A percentile compares a stretch with the other conserved stretches of the same genome.
Evolutionary conservation across 116 monocot genomes (phyloP).

Genomic region (Trichopus zeylanicus): DNA sequence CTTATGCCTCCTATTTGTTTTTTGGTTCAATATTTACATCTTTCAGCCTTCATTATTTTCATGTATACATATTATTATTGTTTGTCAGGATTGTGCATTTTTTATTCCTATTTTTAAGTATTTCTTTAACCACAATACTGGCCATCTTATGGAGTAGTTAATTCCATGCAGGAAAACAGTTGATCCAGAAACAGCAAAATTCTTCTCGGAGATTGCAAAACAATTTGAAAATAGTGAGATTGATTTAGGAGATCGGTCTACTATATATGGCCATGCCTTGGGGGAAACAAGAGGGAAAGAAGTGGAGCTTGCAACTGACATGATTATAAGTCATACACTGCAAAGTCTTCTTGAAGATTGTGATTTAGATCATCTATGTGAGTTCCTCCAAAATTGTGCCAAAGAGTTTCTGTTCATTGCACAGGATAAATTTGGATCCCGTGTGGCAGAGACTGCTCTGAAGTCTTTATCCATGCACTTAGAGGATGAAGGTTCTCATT

Average conservation of each 20-base stretch:
- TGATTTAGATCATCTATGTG: constrained; percentile 78
- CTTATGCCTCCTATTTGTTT: background rate
- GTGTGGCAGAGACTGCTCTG: constrained; percentile 86
- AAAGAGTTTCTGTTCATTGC: constrained; percentile 52
- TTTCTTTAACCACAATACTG: background rate
- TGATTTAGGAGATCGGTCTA: constrained; percentile 60
- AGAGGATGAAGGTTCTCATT: constrained; percentile 40
- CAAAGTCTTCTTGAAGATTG: constrained; percentile 80
- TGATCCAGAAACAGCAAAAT: constrained; percentile 82
- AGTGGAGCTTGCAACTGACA: constrained; percentile 75
- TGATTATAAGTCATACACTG: constrained; percentile 65
- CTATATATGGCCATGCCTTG: constrained; percentile 72
- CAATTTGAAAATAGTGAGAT: constrained; percentile 54
- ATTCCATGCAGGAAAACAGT: constrained; percentile 56
- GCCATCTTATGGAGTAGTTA: background rate
- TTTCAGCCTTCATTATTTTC: background rate
- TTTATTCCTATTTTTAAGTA: background rate
- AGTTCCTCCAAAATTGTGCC: constrained; percentile 48
- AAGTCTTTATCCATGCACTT: constrained; percentile 57
- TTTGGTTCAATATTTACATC: background rate
- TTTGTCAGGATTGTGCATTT: background rate
- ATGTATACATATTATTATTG: no score
- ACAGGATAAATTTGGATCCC: constrained; percentile 75
- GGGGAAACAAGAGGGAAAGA: constrained; percentile 88
- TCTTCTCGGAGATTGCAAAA: constrained; percentile 70